Conservation (phyloP, 768 basidiomycete genomes). For the Trametes villosa region DNA sequence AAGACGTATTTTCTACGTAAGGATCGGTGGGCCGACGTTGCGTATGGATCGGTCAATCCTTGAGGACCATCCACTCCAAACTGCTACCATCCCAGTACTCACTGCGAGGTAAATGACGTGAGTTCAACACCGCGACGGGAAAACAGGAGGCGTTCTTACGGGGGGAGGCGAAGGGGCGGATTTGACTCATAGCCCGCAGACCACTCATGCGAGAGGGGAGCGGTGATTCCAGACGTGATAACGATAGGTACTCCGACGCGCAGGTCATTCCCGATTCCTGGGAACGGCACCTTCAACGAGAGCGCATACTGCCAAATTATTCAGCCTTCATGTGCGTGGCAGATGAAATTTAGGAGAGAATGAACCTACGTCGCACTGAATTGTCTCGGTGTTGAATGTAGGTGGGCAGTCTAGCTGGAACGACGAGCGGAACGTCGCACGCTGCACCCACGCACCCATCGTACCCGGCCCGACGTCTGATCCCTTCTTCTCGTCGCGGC, state of each 20-base stretch:
- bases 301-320: constrained; percentile 4
- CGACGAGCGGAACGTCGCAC: background rate
- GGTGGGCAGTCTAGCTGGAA: constrained; percentile 18
- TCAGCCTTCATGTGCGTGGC: no score
- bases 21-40: no score
- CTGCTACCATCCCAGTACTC: no score
- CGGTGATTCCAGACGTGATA: constrained; percentile 12
- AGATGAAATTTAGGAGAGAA: background rate
- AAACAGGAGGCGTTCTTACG: no score
- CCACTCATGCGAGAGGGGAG: no score
- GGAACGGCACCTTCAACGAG: constrained; percentile 7
- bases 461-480: background rate
- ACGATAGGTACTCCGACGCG: background rate
- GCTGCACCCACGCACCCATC: constrained; percentile 16
- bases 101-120: no score
- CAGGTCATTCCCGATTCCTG: constrained; percentile 11
- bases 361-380: constrained; percentile 9
- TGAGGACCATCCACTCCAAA: no score
- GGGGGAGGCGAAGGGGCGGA: background rate
- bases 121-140: no score
- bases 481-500: background rate
- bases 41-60: no score
- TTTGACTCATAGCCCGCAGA: background rate
- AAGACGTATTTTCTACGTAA: no score
- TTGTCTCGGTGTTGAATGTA: constrained; percentile 1